Evolutionary conservation across 75 land plant genomes (phyloP).

Genomic region (Pseudotsuga menziesii): DNA sequence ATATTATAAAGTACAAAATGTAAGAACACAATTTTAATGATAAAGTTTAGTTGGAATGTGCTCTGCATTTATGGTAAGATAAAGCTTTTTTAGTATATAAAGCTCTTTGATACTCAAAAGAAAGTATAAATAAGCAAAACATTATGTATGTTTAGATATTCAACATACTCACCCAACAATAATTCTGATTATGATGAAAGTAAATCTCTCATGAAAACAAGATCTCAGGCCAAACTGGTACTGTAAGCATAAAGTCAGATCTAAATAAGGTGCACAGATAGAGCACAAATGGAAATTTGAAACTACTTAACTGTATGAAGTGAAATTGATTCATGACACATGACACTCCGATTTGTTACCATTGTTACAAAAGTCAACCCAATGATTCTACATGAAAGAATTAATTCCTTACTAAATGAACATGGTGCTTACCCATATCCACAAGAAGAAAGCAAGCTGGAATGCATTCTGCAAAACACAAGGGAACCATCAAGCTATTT

Average conservation of each 20-base stretch:
- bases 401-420: background rate
- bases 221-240: constrained; percentile 33
- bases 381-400: background rate
- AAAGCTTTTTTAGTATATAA: too few relatives aligned
- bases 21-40: too few relatives aligned
- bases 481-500: background rate
- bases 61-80: too few relatives aligned
- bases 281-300: background rate
- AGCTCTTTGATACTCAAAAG: background rate
- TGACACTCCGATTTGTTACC: too few relatives aligned
- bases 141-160: background rate
- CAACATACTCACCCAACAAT: constrained; percentile 18
- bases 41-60: too few relatives aligned
- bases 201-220: constrained; percentile 27
- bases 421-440: constrained; percentile 28
- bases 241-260: constrained; percentile 22
- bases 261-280: background rate
- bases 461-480: constrained; percentile 33
- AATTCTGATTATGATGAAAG: constrained; percentile 24
- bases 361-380: too few relatives aligned
- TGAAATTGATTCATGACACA: background rate
- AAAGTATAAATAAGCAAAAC: background rate
- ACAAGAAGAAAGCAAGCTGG: constrained; percentile 36
- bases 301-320: background rate
- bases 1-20: too few relatives aligned